Percentiles rank a stretch among this genome's conserved stretches.
These are phyloP conservation scores for Anthracocystis panici-leucophaei DNA, from an alignment of 1,284 basidiomycete genomes.

Conservation along the genomic window DNA sequence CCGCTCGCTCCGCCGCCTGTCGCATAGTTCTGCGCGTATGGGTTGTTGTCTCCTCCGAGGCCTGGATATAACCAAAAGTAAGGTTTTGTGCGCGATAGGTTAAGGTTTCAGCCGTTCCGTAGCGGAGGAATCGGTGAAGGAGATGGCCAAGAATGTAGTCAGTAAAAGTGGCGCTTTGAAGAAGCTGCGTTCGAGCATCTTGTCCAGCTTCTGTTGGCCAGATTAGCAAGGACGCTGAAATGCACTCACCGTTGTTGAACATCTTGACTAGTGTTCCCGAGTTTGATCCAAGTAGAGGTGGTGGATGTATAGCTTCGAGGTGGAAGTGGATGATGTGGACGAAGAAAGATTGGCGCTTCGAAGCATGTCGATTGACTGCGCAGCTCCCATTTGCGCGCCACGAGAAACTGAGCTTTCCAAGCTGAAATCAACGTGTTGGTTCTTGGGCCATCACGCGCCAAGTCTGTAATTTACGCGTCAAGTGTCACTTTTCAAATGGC, in stretches of 20 bases:
- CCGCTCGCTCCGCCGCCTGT: slow-evolving; percentile 56
- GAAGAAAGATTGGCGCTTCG: background rate
- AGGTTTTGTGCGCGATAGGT: background rate
- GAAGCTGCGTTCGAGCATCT: background rate
- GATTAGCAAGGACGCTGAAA: no score
- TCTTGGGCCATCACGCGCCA: slow-evolving; percentile 7
- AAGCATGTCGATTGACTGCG: slow-evolving; percentile 8
- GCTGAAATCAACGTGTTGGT: slow-evolving; percentile 35
- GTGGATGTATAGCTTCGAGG: background rate
- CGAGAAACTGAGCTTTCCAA: slow-evolving; percentile 27
- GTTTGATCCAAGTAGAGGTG: no score
- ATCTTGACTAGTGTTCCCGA: slow-evolving; percentile 15
- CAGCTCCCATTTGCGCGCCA: background rate
- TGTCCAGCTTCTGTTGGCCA: background rate
- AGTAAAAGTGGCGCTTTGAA: background rate
- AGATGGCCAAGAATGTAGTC: background rate
- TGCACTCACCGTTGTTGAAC: slow-evolving; percentile 49
- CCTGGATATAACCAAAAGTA: background rate
- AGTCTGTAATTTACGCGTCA: slow-evolving; percentile 40
- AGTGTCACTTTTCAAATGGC: slow-evolving; percentile 29
- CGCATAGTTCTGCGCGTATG: slow-evolving; percentile 58
- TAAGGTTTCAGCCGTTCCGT: background rate
- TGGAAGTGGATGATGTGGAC: slow-evolving; percentile 4
- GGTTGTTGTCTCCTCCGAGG: slow-evolving; percentile 44
- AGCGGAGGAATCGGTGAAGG: background rate